These are phyloP conservation scores for Mariannaea sp. DNA, from an alignment of 2,329 filamentous ascomycete species.

Conservation along the genomic window DNA sequence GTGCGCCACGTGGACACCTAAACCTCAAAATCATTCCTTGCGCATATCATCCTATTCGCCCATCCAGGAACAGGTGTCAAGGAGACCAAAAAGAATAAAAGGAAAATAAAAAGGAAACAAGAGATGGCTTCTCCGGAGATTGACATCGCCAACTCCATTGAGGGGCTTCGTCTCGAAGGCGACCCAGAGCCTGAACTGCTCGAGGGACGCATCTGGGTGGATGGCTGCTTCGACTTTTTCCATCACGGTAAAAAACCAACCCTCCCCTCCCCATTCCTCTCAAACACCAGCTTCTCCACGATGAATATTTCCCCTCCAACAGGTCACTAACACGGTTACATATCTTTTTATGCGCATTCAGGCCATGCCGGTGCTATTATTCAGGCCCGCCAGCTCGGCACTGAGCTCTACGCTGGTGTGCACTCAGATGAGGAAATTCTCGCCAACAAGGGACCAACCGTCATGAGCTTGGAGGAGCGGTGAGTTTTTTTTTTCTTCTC, in stretches of 20 bases:
- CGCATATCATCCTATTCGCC: background rate
- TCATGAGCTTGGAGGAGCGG: constrained; percentile 94
- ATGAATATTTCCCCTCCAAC: background rate
- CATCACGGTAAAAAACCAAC: constrained; percentile 72
- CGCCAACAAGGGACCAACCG: constrained; percentile 95
- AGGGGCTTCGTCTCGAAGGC: constrained; percentile 43
- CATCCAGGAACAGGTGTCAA: constrained; percentile 17
- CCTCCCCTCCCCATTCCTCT: accelerated
- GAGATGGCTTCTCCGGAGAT: constrained; percentile 19
- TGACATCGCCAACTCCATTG: constrained; percentile 34
- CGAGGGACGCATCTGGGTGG: constrained; percentile 89
- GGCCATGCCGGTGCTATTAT: constrained; percentile 97
- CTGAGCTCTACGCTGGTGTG: constrained; percentile 87
- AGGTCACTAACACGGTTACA: background rate
- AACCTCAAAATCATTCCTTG: too few species aligned
- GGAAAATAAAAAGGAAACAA: too few species aligned
- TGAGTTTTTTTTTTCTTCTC: constrained; percentile 38
- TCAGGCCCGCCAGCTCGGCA: constrained; percentile 89
- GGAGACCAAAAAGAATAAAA: too few species aligned
- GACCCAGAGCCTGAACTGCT: constrained; percentile 59
- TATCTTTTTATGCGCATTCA: constrained; percentile 43
- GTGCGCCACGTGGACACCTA: too few species aligned
- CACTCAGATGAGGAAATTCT: constrained; percentile 96
- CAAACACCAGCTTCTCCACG: background rate
- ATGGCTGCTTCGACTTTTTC: constrained; percentile 99